Evolutionary conservation across 2,329 filamentous ascomycete species (phyloP), one percentile per base, ranked within the genome.

Genomic region (Grosmannia serpens): DNA sequence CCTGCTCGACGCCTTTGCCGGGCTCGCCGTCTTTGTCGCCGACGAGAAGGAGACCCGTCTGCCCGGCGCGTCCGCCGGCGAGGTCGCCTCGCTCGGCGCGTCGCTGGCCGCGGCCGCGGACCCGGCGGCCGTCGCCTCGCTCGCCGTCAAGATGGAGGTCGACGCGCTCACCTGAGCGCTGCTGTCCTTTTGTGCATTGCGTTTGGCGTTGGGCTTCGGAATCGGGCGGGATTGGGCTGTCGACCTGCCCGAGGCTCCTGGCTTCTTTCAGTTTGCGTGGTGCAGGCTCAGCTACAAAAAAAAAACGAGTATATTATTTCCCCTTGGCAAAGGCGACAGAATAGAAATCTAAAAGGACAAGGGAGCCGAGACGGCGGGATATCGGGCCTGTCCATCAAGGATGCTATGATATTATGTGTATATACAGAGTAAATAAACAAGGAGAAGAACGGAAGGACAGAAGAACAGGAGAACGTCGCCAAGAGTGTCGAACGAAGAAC

Each of bases 1-100:
- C 27, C 75, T 99, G 68, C 88, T 89, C 61, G 91, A 96, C 68
- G 91, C 92, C 0, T 97, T 96, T 72, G 84, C 89, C 0, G 94
- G 95, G 0, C 71, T 99, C 61, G 90, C 88, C 0, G 88, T 95
- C 49, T 95, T 95, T 65, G 77, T 99, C 49, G 86, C 82, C 41
- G 90, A 96, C 52, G 91, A 95, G 67, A 82, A 81, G 71, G 73
- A 75, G 51, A 69, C 66, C 65, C 59, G 58, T 3, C 44, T 50
- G 22, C 41, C 56, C 10, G 55, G 55, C 20, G 62, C 69, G 55
- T 65, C 64, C 4, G 68, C 65, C 4, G 67, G 68, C 1, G 67
- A 75, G 53, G 70, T 74, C 24, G 71, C 69, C 1, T 67, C 65
- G 2, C 62, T 68, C 3, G 68, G 66, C 9, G 70, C 70, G 0